Conservation (phyloP, 106 monocot genomes). For the Dendrobium huoshanense region DNA sequence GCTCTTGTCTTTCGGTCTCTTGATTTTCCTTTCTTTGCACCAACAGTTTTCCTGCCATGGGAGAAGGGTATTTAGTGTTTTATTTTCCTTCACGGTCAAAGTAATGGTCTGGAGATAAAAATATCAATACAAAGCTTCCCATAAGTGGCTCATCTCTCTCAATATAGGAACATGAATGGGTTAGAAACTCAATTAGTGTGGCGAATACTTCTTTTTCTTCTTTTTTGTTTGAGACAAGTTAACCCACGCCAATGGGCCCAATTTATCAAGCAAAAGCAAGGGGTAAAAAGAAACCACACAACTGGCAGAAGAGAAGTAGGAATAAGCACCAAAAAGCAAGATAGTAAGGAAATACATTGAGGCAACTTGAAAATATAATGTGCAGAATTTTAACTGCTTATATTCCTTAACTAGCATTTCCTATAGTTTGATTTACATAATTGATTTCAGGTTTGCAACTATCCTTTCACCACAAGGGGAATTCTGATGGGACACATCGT, state of each 20-base stretch:
- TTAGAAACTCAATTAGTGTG: not conserved
- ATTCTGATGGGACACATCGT: slow-evolving; percentile 97
- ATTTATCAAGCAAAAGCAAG: not conserved
- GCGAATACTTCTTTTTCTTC: not conserved
- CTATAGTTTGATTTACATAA: not conserved
- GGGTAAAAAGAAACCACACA: not conserved
- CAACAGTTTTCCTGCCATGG: too few relatives aligned
- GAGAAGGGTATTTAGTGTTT: too few relatives aligned
- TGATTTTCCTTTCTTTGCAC: too few relatives aligned
- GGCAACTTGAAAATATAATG: not conserved
- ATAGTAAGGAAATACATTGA: not conserved
- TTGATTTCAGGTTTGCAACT: slow-evolving; percentile 75
- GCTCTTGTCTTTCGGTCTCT: too few relatives aligned
- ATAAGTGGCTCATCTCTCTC: not conserved
- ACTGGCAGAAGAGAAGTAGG: too few relatives aligned
- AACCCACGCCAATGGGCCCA: not conserved
- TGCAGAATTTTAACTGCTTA: not conserved
- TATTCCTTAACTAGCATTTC: slow-evolving; percentile 1
- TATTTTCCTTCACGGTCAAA: too few relatives aligned
- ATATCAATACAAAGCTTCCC: not conserved
- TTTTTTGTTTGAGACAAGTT: not conserved
- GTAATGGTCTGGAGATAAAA: too few relatives aligned
- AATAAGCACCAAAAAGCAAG: too few relatives aligned
- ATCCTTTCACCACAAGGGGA: slow-evolving; percentile 97
- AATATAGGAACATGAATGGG: not conserved